Evolutionary conservation across 2,329 filamentous ascomycete genomes (phyloP).

Genomic region (Aspergillus sp.): DNA sequence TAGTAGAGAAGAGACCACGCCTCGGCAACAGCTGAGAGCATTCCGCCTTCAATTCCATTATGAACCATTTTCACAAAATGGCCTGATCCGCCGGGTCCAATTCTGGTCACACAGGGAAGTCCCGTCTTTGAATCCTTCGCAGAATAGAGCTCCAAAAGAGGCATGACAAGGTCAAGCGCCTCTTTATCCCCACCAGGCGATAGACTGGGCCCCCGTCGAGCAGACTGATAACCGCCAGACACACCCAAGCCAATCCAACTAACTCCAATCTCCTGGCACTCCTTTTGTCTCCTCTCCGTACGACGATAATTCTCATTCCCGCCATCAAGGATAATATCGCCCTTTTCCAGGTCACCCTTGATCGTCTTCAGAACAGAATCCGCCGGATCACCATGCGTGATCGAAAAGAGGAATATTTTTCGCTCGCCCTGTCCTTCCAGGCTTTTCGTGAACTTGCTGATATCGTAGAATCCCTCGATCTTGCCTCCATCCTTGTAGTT

Average conservation of each 20-base stretch:
- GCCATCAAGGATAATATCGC: slow-evolving; percentile 68
- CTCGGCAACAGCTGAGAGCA: slow-evolving; percentile 65
- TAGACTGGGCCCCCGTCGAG: slow-evolving; percentile 65
- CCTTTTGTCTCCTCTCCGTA: slow-evolving; percentile 62
- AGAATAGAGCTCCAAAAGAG: slow-evolving; percentile 60
- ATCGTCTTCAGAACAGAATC: slow-evolving; percentile 41
- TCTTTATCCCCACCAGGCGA: slow-evolving; percentile 62
- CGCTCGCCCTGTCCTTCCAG: slow-evolving; percentile 31
- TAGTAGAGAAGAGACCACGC: slow-evolving; percentile 64
- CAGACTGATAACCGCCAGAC: slow-evolving; percentile 68
- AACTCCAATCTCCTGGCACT: slow-evolving; percentile 58
- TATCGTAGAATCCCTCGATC: slow-evolving; percentile 34
- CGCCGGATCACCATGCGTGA: slow-evolving; percentile 40
- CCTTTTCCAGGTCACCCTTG: slow-evolving; percentile 53
- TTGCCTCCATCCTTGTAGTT: slow-evolving; percentile 27
- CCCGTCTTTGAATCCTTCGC: slow-evolving; percentile 60
- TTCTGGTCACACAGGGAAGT: slow-evolving; percentile 59
- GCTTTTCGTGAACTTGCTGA: slow-evolving; percentile 36
- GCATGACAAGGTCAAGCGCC: slow-evolving; percentile 59
- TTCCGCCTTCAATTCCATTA: slow-evolving; percentile 72
- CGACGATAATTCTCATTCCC: slow-evolving; percentile 67
- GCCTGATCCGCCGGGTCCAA: slow-evolving; percentile 63
- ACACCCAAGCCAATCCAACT: slow-evolving; percentile 68
- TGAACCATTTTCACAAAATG: slow-evolving; percentile 78
- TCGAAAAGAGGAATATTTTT: slow-evolving; percentile 42